Evolutionary conservation across 2,329 filamentous ascomycete genomes (phyloP), one percentile per base, ranked within the genome.

Genomic region (Fusarium buxicola): DNA sequence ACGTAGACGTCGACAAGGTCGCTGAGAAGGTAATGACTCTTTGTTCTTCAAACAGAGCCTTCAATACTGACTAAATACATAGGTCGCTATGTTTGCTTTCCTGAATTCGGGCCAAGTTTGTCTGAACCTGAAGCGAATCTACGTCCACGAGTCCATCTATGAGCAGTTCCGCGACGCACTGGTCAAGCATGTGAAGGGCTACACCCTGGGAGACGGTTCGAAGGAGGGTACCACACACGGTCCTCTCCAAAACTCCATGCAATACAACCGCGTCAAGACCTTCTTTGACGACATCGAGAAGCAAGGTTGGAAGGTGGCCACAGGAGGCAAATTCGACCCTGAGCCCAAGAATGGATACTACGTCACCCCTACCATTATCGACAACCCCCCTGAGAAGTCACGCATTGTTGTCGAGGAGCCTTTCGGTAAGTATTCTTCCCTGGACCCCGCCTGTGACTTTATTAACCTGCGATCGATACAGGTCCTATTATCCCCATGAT

Each of bases 201-300:
- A 75, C 41, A 73, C 77, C 13, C 68, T 86, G 5, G 78, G 85
- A 60, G 80, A 83, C 12, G 84, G 84, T 1, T 66, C 67, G 0
- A 25, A 58, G 2, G 32, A 71, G 1, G 67, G 52, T 2, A 60
- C 60, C 3, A 66, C 84, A 34, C 81, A 86, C 53, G 84, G 86
- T 1, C 89, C 89, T 0, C 74, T 90, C 3, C 86, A 88, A 58
- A 91, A 91, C 74, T 75, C 80, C 63, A 83, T 86, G 81, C 89
- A 91, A 73, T 90, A 82, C 69, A 83, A 88, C 11, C 82, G 88
- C 8, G 70, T 74, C 35, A 71, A 69, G 55, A 66, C 58, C 0
- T 66, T 74, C 58, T 80, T 89, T 48, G 78, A 79, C 9, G 84
- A 87, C 45, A 84, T 83, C 56, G 80, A 82, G 66, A 77, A 78